Percentiles rank a stretch among this genome's conserved stretches.
Evolutionary conservation across 768 basidiomycete genomes (phyloP).

Genomic region (Lactarius quietus): DNA sequence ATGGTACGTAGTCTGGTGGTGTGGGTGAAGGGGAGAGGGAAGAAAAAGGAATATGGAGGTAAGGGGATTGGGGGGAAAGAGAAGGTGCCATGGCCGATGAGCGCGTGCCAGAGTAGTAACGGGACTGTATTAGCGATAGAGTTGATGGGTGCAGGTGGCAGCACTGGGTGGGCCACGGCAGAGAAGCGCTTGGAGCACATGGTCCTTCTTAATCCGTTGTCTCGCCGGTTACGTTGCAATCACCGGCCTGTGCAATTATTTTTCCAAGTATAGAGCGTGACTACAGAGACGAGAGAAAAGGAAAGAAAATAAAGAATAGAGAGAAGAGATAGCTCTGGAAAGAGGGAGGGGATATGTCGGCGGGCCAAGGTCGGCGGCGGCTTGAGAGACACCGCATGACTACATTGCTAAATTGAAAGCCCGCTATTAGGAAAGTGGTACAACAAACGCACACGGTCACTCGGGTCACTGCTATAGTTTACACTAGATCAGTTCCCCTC

Average conservation of each 20-base stretch:
- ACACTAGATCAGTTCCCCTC: conserved; percentile 11
- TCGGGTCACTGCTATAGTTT: conserved; percentile 17
- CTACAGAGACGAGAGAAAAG: not conserved
- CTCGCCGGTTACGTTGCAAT: not conserved
- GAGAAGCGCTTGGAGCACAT: conserved; percentile 26
- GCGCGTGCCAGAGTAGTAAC: not conserved
- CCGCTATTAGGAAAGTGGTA: conserved; percentile 34
- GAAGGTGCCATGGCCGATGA: not conserved
- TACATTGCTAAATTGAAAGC: conserved; percentile 22
- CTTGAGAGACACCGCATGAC: conserved; percentile 15
- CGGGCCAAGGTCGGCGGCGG: not conserved
- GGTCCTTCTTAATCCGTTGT: conserved; percentile 13
- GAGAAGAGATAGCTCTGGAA: not conserved
- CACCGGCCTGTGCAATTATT: not conserved
- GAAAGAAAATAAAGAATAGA: too few species aligned
- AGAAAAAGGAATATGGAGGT: too few species aligned
- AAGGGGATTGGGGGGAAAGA: too few species aligned
- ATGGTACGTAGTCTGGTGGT: not conserved
- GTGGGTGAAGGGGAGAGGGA: not conserved
- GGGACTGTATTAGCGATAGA: not conserved
- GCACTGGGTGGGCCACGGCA: conserved; percentile 6
- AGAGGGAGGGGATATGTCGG: not conserved
- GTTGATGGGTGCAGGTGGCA: too few species aligned
- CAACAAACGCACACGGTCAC: conserved; percentile 35
- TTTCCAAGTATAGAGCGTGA: not conserved